Evolutionary conservation across 2,329 filamentous ascomycete genomes (phyloP), one percentile per base, ranked within the genome.

Genomic region (Botrytis porri): DNA sequence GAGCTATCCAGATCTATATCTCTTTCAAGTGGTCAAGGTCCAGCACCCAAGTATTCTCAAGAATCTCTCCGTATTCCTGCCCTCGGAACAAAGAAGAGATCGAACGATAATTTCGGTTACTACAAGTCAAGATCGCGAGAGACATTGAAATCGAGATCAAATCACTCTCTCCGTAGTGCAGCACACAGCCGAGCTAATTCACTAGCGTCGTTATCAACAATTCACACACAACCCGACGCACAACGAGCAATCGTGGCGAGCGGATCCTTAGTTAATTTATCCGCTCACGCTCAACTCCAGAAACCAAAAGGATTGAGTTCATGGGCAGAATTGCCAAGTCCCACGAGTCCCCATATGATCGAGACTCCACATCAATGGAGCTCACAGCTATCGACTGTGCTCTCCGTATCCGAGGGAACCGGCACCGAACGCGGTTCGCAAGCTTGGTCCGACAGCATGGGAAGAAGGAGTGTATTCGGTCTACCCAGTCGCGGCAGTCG

Each of bases 311-410:
- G 74, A 73, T 75, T 77, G 72, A 79, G 77, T 80, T 81, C 81
- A 80, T 80, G 80, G 80, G 78, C 79, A 75, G 77, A 79, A 73
- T 76, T 77, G 73, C 76, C 77, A 75, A 73, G 75, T 70, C 75
- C 73, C 73, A 76, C 76, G 74, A 78, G 79, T 73, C 78, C 80
- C 77, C 81, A 80, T 77, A 87, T 88, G 84, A 78, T 86, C 75
- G 79, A 84, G 64, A 81, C 84, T 73, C 84, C 85, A 72, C 88
- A 89, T 78, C 87, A 87, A 84, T 90, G 88, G 88, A 89, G 88
- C 81, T 87, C 87, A 62, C 88, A 89, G 80, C 83, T 90, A 60
- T 91, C 89, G 57, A 89, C 88, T 62, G 88, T 91, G 74, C 83
- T 86, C 80, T 90, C 89, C 48, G 89, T 89, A 79, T 88, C 87